phyloP scores from a whole-genome alignment of 164 flowering plant genomes.

The Magnolia sinica region DNA sequence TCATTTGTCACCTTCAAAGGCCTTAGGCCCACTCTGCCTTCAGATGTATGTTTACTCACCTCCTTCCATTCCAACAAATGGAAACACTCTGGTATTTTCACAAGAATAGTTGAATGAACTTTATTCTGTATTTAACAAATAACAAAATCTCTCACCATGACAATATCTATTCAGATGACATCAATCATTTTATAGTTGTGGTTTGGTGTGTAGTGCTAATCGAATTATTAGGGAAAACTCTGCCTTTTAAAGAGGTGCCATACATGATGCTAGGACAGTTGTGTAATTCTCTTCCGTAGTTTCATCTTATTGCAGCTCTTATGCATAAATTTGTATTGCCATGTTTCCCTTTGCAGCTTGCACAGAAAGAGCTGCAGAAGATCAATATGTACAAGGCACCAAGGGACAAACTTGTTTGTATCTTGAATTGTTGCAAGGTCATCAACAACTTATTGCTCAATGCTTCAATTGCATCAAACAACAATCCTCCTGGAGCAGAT shows the following conservation, averaged over 20 bases:
- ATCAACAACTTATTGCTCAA: constrained; percentile 63
- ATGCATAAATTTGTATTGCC: background rate
- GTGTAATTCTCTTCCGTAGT: background rate
- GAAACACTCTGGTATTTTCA: no score
- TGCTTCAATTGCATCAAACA: constrained; percentile 78
- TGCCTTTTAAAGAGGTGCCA: background rate
- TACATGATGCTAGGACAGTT: background rate
- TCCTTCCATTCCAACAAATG: no score
- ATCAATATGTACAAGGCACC: constrained; percentile 96
- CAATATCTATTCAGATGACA: no score
- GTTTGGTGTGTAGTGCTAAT: background rate
- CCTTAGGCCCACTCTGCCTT: no score
- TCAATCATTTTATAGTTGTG: no score
- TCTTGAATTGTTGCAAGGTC: constrained; percentile 33
- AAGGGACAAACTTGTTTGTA: constrained; percentile 92
- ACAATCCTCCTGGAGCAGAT: constrained; percentile 94
- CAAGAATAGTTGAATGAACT: no score
- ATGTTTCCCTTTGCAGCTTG: constrained; percentile 45
- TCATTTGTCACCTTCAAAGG: no score
- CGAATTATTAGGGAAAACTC: background rate
- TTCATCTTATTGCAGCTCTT: background rate
- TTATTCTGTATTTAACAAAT: no score
- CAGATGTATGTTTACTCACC: no score
- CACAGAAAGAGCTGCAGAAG: constrained; percentile 93
- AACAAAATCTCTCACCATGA: no score